Evolutionary conservation across 345 rosid species (phyloP), one percentile per base, ranked within the genome.

Genomic region (Punica granatum): DNA sequence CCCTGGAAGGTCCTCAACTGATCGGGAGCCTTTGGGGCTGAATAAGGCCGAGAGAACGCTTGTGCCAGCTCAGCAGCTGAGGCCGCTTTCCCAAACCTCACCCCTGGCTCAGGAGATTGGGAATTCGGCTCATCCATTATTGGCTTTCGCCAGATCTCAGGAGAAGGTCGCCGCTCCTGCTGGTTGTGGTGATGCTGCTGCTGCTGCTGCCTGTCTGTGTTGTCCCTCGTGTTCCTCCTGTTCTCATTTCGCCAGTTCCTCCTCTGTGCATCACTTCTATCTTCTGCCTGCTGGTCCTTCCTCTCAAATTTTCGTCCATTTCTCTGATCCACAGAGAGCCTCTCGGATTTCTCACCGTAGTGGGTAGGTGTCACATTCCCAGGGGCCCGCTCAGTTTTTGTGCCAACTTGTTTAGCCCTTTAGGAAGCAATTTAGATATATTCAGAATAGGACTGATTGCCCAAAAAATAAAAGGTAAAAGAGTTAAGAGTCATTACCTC

Each of bases 101-200:
- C 1, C 23, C 90, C 84, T 64, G 75, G 54, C 63, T 88, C 95
- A 18, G 80, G 77, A 62, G 88, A 79, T 54, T 78, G 73, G 0
- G 84, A 88, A 77, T 83, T 91, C 11, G 74, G 73, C 81, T 75
- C 79, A 70, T 76, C 87, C 16, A 75, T n/a, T n/a, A n/a, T 78
- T 7, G 85, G 84, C 68, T 87, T 88, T 67, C 91, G 84, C 93
- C 97, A 91, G 34, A 88, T 80, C 74, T 91, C 93, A 12, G 93
- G 97, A 53, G 97, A 91, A 66, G 86, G 86, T 65, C 76, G 81
- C 70, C 96, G 86, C 66, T 79, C 81, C 70, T 79, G 79, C 66
- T 80, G 89, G 46, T 65, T 73, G 49, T 61, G 76, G 4, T 64
- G 74, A 26, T 12, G 48, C 10, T 41, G 59, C 58, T 73, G 86